Percentiles rank a stretch among this genome's conserved stretches.
Conservation (phyloP, 164 flowering plant genomes). For the Protea cynaroides region DNA sequence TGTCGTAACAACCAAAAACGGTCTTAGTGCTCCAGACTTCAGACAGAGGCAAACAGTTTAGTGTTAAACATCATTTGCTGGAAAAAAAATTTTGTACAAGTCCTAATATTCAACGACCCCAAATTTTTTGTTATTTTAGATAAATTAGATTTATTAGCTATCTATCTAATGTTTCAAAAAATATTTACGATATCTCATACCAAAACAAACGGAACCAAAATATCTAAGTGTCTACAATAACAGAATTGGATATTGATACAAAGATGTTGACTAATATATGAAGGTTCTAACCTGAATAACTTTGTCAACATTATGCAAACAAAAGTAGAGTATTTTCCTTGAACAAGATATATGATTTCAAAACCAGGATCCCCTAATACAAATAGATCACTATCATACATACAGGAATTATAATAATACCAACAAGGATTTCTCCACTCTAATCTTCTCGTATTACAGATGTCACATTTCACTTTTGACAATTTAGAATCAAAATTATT, state of each 20-base stretch:
- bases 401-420: background rate
- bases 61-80: too few species aligned
- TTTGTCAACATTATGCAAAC: background rate
- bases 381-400: background rate
- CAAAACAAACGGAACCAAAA: background rate
- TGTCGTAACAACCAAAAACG: background rate
- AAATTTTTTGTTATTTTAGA: too few species aligned
- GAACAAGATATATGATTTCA: background rate
- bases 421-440: background rate
- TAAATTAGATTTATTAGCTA: too few species aligned
- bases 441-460: constrained; percentile 2
- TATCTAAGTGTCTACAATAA: too few species aligned
- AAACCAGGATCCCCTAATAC: background rate
- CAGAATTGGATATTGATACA: background rate
- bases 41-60: background rate
- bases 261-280: background rate
- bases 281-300: background rate
- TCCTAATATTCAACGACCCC: too few species aligned
- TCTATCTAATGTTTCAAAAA: too few species aligned
- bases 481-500: background rate
- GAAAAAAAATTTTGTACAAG: too few species aligned
- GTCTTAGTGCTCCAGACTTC: background rate
- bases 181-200: too few species aligned
- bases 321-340: background rate
- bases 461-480: background rate